phyloP scores from a whole-genome alignment of 352 stramenopile species.

The Pythium oligandrum region DNA sequence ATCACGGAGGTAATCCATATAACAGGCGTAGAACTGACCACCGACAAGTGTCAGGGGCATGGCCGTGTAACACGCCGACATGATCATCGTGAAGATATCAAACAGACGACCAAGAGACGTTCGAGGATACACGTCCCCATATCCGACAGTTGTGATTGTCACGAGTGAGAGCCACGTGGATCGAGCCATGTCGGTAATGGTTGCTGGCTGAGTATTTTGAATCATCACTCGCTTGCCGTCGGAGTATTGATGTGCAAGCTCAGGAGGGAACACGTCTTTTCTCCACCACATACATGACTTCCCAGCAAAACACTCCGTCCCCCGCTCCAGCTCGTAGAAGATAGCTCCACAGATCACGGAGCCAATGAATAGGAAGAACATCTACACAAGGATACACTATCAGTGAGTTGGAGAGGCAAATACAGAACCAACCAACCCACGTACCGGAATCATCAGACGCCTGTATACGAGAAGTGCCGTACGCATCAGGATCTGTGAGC shows the following conservation, averaged over 20 bases:
- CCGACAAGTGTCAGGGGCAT: constrained; percentile 61
- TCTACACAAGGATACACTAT: background rate
- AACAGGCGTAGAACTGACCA: constrained; percentile 57
- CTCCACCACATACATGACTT: too few species aligned
- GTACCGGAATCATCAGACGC: constrained; percentile 58
- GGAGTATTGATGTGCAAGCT: too few species aligned
- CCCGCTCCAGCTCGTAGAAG: constrained; percentile 47
- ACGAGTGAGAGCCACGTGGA: too few species aligned
- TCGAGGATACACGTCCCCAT: too few species aligned
- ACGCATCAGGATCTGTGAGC: constrained; percentile 52
- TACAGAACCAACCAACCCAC: constrained; percentile 1
- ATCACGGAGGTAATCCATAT: constrained; percentile 36
- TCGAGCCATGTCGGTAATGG: too few species aligned
- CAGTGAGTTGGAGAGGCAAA: too few species aligned
- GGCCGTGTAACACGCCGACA: constrained; percentile 51
- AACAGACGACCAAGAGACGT: constrained; percentile 33
- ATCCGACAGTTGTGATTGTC: too few species aligned
- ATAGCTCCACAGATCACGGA: constrained; percentile 24
- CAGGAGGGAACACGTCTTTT: too few species aligned
- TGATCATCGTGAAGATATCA: constrained; percentile 42
- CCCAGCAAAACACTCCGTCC: constrained; percentile 30
- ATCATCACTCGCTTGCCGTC: too few species aligned
- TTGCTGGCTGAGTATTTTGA: too few species aligned
- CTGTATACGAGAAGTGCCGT: constrained; percentile 52
- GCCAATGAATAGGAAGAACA: constrained; percentile 14